Evolutionary conservation across 805 yeast species (phyloP).

Genomic region (Maudiozyma bulderi): DNA sequence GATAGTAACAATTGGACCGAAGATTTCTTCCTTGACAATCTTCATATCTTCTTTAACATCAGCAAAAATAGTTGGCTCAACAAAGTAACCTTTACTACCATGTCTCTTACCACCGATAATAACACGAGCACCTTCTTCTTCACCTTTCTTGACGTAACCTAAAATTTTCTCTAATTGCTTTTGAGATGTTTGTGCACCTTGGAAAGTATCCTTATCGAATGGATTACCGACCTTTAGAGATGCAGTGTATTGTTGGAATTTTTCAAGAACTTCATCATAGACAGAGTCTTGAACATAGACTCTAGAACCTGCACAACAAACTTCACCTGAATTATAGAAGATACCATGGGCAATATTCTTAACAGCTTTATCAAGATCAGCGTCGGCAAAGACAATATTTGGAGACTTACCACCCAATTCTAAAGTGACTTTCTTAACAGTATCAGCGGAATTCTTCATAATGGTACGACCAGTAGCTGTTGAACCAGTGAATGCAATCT

Average conservation of each 20-base stretch:
- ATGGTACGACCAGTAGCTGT: slow-evolving; percentile 82
- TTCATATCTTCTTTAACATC: slow-evolving; percentile 59
- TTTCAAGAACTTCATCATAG: slow-evolving; percentile 65
- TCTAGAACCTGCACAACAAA: slow-evolving; percentile 92
- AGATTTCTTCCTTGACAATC: slow-evolving; percentile 69
- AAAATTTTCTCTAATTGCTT: slow-evolving; percentile 71
- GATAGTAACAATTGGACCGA: slow-evolving; percentile 87
- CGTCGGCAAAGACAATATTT: slow-evolving; percentile 78
- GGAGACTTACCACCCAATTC: slow-evolving; percentile 98
- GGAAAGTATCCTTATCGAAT: slow-evolving; percentile 64
- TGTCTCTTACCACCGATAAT: slow-evolving; percentile 61
- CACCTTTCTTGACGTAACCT: slow-evolving; percentile 66
- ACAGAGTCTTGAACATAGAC: slow-evolving; percentile 76
- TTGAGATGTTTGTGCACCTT: slow-evolving; percentile 88
- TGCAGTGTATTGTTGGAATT: slow-evolving; percentile 46
- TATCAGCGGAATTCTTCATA: slow-evolving; percentile 70
- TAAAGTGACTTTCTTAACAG: slow-evolving; percentile 82
- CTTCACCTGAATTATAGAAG: slow-evolving; percentile 91
- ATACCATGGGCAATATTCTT: slow-evolving; percentile 72
- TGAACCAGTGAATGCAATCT: slow-evolving; percentile 92
- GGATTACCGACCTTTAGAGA: slow-evolving; percentile 70
- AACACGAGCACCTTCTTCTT: slow-evolving; percentile 72
- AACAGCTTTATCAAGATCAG: slow-evolving; percentile 67
- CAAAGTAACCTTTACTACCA: slow-evolving; percentile 54
- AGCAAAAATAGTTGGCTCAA: slow-evolving; percentile 67